Evolutionary conservation across 768 basidiomycete genomes (phyloP), one percentile per base, ranked within the genome.

Genomic region (Kwoniella sp.): DNA sequence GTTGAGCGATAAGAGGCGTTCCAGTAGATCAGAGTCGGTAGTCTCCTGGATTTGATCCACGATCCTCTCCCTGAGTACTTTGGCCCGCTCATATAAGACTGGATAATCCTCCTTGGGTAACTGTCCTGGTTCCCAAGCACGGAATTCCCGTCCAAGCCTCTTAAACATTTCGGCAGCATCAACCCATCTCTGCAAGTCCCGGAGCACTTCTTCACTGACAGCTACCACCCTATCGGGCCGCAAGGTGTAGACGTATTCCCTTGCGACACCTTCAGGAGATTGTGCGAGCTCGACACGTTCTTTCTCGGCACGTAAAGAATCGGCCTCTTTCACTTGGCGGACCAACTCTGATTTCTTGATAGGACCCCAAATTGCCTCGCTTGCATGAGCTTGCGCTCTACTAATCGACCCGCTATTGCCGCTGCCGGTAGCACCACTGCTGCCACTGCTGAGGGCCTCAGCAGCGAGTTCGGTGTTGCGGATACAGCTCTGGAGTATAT

Each of bases 401-500:
- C 26, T 26, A 9, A 48, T 17, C 30, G 17, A 9, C n/a, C n/a
- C n/a, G n/a, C n/a, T n/a, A n/a, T n/a, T n/a, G n/a, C n/a, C n/a
- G n/a, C n/a, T n/a, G n/a, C n/a, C n/a, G 27, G 46, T n/a, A 10
- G 37, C n/a, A 30, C 40, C 30, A 33, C 33, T 13, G 13, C 33
- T 13, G 36, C 26, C 27, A 13, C 7, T 21, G n/a, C 26, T 54
- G 21, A 27, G 17, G 1, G 37, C 29, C n/a, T 52, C 54, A 1
- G 76, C 72, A 1, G 82, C 94, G 60, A 89, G 87, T 77, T 97
- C 94, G 0, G 95, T 98, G 69, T 99, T 98, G 61, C 94, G 83
- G 8, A 94, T 87, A 78, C 95, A 99, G 12, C 88, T 86, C 68
- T 89, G 90, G 64, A 98, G 80, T 57, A 99, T 95, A 58, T 92